Conservation (phyloP, 768 basidiomycete species). For the Lentinula boryana region DNA sequence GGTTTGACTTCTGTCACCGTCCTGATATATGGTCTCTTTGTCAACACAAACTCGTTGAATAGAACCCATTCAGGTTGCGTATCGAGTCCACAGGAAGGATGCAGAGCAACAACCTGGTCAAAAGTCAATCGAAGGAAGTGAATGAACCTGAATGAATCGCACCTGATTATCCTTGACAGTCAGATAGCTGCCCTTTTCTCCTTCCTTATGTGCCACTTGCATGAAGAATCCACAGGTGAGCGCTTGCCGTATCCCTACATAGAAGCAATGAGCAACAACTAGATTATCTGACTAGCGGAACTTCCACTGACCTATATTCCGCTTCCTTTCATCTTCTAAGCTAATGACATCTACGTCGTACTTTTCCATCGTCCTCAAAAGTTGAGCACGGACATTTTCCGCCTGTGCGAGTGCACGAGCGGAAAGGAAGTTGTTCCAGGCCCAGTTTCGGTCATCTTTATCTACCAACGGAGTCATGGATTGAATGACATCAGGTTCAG, state of each 20-base stretch:
- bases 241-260: slow-evolving; percentile 56
- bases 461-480: slow-evolving; percentile 34
- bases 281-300: no score
- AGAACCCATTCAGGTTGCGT: slow-evolving; percentile 88
- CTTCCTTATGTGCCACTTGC: slow-evolving; percentile 95
- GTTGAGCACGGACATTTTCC: slow-evolving; percentile 87
- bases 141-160: slow-evolving; percentile 13
- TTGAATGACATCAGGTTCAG: neutral
- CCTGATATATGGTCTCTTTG: slow-evolving; percentile 83
- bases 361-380: slow-evolving; percentile 88
- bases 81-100: slow-evolving; percentile 86
- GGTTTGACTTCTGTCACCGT: slow-evolving; percentile 83
- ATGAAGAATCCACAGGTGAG: slow-evolving; percentile 95
- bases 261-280: slow-evolving; percentile 32
- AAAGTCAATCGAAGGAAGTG: neutral
- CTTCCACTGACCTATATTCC: neutral
- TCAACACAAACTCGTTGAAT: slow-evolving; percentile 94
- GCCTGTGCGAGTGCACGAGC: slow-evolving; percentile 81
- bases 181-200: slow-evolving; percentile 80
- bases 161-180: slow-evolving; percentile 97
- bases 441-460: slow-evolving; percentile 77
- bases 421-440: slow-evolving; percentile 87
- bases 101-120: slow-evolving; percentile 59
- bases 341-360: slow-evolving; percentile 76
- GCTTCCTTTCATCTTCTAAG: slow-evolving; percentile 57